Evolutionary conservation across 2,329 filamentous ascomycete genomes (phyloP).

Genomic region (Trichoderma endophyticum): DNA sequence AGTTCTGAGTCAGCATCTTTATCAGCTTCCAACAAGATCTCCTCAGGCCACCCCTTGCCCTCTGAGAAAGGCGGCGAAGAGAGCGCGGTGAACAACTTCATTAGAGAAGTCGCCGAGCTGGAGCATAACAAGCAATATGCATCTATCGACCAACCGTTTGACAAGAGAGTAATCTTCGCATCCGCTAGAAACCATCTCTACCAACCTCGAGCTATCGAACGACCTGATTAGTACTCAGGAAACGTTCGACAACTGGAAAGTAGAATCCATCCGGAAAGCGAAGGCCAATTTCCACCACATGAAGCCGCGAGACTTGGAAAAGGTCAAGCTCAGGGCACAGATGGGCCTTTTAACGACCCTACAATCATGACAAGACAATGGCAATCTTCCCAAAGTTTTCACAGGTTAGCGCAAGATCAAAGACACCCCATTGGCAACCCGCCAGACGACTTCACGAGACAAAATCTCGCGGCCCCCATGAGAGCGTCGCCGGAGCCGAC

Average conservation of each 20-base stretch:
- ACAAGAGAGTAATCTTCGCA: not conserved
- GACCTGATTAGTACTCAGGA: conserved; percentile 23
- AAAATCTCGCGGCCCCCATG: not conserved
- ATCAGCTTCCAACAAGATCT: not conserved
- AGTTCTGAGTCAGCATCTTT: not conserved
- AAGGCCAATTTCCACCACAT: not conserved
- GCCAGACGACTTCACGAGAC: not conserved
- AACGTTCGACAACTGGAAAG: not conserved
- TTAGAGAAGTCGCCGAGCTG: not conserved
- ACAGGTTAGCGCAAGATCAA: not conserved
- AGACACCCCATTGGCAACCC: not conserved
- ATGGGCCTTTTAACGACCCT: not conserved
- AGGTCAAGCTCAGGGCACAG: not conserved
- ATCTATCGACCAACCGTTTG: not conserved
- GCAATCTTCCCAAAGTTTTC: not conserved
- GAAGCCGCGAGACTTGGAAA: not conserved
- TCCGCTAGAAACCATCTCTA: not conserved
- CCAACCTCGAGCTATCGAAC: conserved; percentile 5
- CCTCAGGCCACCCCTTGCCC: not conserved
- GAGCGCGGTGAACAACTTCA: not conserved
- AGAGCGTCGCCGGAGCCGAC: not conserved
- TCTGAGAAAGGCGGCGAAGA: not conserved
- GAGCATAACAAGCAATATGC: not conserved
- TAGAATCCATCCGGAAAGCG: not conserved
- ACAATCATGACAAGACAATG: not conserved